phyloP scores from a whole-genome alignment of 805 yeast genomes.

The Cyberlindnera euphorbiiphila region DNA sequence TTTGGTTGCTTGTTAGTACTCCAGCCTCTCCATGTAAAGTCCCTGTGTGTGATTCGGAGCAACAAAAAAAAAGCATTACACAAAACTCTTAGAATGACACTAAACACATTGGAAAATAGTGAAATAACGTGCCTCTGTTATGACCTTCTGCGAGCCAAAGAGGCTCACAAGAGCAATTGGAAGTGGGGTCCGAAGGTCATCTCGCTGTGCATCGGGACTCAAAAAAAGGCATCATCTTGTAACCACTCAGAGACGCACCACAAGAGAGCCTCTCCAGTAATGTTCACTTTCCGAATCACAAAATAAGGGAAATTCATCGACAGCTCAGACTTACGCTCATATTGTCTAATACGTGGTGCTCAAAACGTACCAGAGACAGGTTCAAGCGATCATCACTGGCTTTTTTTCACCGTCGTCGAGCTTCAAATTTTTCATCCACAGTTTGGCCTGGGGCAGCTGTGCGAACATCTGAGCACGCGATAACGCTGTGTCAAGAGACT shows the following conservation, averaged over 20 bases:
- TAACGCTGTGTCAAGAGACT: neutral
- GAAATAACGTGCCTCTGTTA: neutral
- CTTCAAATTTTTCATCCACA: constrained; percentile 14
- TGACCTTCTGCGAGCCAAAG: too few species aligned
- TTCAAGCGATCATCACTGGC: neutral
- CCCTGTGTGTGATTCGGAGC: neutral
- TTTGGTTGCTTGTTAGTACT: constrained; percentile 13
- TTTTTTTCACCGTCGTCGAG: constrained; percentile 23
- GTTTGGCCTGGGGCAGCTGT: constrained; percentile 4
- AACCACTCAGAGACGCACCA: too few species aligned
- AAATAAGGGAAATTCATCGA: too few species aligned
- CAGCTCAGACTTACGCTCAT: constrained; percentile 20
- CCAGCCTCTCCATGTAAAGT: too few species aligned
- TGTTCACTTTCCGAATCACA: too few species aligned
- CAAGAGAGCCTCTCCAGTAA: too few species aligned
- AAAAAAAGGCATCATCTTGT: too few species aligned
- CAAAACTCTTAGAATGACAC: neutral
- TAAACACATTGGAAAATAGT: neutral
- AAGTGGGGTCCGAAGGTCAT: too few species aligned
- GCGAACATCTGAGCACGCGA: constrained; percentile 20
- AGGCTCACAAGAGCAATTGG: too few species aligned
- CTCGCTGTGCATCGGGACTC: too few species aligned
- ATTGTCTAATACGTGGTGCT: too few species aligned
- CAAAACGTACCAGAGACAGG: too few species aligned
- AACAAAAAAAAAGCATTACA: neutral